phyloP scores from a whole-genome alignment of 306 rosid species.

The Erythrophleum fordii region DNA sequence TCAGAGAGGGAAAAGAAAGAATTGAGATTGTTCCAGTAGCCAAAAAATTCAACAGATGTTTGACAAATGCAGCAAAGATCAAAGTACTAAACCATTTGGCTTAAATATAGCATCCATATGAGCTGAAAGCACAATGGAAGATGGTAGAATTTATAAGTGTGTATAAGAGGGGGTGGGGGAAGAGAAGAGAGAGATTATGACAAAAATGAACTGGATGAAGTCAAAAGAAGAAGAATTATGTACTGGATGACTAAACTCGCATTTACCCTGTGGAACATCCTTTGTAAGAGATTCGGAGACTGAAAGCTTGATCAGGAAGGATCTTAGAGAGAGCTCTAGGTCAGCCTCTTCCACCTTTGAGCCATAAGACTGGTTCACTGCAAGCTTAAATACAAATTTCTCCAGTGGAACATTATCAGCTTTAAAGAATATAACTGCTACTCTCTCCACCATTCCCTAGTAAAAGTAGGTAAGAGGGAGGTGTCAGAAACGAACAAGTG shows the following conservation, averaged over 20 bases:
- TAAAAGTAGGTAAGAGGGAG: constrained; percentile 24
- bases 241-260: constrained; percentile 8
- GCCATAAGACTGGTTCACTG: constrained; percentile 59
- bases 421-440: constrained; percentile 71
- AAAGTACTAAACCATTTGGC: constrained; percentile 6
- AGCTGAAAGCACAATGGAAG: background rate
- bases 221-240: constrained; percentile 11
- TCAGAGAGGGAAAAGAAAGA: background rate
- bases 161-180: background rate
- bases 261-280: constrained; percentile 68
- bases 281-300: constrained; percentile 69
- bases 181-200: background rate
- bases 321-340: constrained; percentile 82
- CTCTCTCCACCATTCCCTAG: constrained; percentile 86
- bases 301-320: constrained; percentile 77
- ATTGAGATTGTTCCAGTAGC: constrained; percentile 10
- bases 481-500: background rate
- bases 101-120: constrained; percentile 26
- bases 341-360: constrained; percentile 65
- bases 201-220: background rate
- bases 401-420: constrained; percentile 59
- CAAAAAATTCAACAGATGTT: constrained; percentile 27
- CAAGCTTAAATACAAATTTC: constrained; percentile 76
- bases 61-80: constrained; percentile 20
- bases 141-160: background rate